These are phyloP conservation scores for Leishmania mexicana DNA, from an alignment of 208 protist species.

Conservation along the genomic window DNA sequence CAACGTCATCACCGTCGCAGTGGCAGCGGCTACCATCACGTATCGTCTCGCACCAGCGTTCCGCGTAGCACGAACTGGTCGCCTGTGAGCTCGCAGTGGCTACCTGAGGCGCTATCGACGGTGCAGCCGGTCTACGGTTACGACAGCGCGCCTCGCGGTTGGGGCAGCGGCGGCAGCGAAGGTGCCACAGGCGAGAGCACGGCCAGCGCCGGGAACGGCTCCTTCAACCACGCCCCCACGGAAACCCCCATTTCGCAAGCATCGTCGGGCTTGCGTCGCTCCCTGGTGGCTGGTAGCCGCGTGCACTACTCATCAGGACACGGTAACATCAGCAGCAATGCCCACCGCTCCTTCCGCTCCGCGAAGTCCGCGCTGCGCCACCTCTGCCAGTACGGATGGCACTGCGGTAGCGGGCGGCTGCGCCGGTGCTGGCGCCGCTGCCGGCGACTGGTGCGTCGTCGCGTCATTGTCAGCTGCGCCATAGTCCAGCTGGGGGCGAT, in stretches of 20 bases:
- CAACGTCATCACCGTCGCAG: not conserved
- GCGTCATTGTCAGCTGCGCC: not conserved
- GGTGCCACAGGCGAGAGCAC: not conserved
- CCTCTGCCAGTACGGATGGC: not conserved
- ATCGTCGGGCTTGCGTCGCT: constrained; percentile 12
- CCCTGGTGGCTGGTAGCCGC: not conserved
- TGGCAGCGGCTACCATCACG: constrained; percentile 3
- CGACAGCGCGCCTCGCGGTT: constrained; percentile 3
- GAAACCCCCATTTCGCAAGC: constrained; percentile 20
- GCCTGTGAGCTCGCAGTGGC: constrained; percentile 17
- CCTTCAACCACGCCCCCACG: not conserved
- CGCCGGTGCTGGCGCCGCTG: constrained; percentile 13
- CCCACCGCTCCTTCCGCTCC: constrained; percentile 19
- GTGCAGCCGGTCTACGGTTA: not conserved
- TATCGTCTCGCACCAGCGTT: constrained; percentile 7
- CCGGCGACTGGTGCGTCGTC: constrained; percentile 22
- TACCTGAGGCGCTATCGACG: not conserved
- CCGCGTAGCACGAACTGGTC: constrained; percentile 18
- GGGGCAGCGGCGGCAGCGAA: constrained; percentile 1
- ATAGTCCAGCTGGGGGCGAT: not conserved
- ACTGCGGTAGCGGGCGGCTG: constrained; percentile 1
- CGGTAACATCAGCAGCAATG: not conserved
- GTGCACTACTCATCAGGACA: not conserved
- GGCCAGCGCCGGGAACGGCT: not conserved
- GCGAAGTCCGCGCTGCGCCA: constrained; percentile 4